Percentiles rank a stretch among this genome's conserved stretches.
Conservation (phyloP, 1,284 basidiomycete genomes). For the Fomitopsis betulina region DNA sequence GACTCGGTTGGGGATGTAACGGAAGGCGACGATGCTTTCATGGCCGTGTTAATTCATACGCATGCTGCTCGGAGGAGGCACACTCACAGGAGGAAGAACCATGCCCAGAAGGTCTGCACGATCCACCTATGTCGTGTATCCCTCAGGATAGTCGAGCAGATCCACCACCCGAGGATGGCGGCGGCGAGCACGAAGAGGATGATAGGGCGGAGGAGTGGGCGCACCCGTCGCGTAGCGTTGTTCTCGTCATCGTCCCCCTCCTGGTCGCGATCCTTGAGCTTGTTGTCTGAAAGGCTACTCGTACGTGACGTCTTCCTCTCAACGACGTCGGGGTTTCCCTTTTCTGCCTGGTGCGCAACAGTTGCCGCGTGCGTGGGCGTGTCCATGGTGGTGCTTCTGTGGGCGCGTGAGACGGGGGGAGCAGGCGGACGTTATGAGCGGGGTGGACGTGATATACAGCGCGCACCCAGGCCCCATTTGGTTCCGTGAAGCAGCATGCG, state of each 20-base stretch:
- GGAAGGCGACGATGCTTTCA: conserved; percentile 68
- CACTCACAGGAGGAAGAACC: conserved; percentile 69
- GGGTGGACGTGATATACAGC: neutral
- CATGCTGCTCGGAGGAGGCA: neutral
- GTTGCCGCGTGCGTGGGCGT: neutral
- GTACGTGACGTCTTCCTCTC: conserved; percentile 18
- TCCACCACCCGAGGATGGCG: conserved; percentile 79
- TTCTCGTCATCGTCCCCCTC: conserved; percentile 24
- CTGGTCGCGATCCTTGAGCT: conserved; percentile 28
- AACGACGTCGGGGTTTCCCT: conserved; percentile 1
- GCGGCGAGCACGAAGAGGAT: conserved; percentile 49
- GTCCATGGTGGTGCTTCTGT: neutral
- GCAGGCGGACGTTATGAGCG: neutral
- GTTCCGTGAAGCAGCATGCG: neutral
- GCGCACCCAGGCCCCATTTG: neutral
- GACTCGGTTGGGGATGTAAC: conserved; percentile 68
- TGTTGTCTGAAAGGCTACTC: conserved; percentile 13
- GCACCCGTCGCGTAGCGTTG: conserved; percentile 19
- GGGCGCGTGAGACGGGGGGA: neutral
- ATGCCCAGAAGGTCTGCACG: conserved; percentile 74
- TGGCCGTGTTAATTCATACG: neutral
- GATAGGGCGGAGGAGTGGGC: conserved; percentile 32
- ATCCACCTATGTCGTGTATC: conserved; percentile 77
- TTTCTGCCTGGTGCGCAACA: neutral
- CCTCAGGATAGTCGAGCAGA: conserved; percentile 60